Evolutionary conservation across 352 stramenopile species (phyloP).

Genomic region (Pythium inflatum): DNA sequence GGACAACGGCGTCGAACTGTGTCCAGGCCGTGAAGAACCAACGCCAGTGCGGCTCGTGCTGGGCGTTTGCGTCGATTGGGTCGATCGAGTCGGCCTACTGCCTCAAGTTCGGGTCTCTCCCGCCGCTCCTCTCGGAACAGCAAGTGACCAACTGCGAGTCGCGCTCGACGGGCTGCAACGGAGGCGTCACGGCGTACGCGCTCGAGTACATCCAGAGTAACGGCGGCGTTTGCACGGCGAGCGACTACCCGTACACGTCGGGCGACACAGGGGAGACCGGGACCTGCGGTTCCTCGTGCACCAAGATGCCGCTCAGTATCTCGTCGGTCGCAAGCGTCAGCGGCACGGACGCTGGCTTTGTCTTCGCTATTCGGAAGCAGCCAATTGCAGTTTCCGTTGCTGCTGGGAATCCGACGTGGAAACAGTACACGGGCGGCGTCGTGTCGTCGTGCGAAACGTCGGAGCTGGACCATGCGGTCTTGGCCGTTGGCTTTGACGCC

Average conservation of each 20-base stretch:
- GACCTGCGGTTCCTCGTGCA: slow-evolving; percentile 47
- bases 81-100: slow-evolving; percentile 91
- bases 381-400: slow-evolving; percentile 95
- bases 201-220: slow-evolving; percentile 86
- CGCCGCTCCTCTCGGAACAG: slow-evolving; percentile 90
- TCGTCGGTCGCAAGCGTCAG: slow-evolving; percentile 51
- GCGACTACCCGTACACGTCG: slow-evolving; percentile 82
- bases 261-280: slow-evolving; percentile 35
- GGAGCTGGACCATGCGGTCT: slow-evolving; percentile 96
- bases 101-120: slow-evolving; percentile 66
- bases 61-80: slow-evolving; percentile 95
- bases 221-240: slow-evolving; percentile 79
- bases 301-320: slow-evolving; percentile 28
- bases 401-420: slow-evolving; percentile 94
- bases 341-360: slow-evolving; percentile 76
- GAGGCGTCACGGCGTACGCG: slow-evolving; percentile 85
- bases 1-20: background rate
- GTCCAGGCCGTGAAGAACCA: slow-evolving; percentile 52
- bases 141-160: slow-evolving; percentile 92
- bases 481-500: slow-evolving; percentile 95
- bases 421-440: slow-evolving; percentile 95
- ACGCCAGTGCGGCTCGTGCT: slow-evolving; percentile 94
- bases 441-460: slow-evolving; percentile 73
- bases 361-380: slow-evolving; percentile 86
- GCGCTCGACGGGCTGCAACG: slow-evolving; percentile 84